phyloP scores from a whole-genome alignment of 139 green algal species.

The Chlamydomonas eustigma region DNA sequence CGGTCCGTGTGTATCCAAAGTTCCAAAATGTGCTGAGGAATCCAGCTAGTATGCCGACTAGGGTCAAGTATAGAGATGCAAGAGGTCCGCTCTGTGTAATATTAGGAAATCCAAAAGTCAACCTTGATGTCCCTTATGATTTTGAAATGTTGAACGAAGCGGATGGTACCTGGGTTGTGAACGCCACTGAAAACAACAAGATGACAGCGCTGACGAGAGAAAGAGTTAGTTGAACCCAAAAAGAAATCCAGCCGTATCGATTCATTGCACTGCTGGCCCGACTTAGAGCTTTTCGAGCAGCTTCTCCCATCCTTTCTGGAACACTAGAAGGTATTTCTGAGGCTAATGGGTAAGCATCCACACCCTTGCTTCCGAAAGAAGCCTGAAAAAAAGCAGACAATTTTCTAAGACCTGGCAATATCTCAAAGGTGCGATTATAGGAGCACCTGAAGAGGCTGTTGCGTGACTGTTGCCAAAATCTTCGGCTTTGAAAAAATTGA shows the following conservation, averaged over 20 bases:
- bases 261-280: conserved; percentile 44
- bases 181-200: conserved; percentile 91
- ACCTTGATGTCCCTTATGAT: neutral
- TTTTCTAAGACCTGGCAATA: no score
- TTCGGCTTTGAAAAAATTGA: no score
- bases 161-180: conserved; percentile 67
- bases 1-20: conserved; percentile 76
- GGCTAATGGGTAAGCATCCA: conserved; percentile 3
- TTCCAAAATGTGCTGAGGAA: conserved; percentile 92
- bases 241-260: conserved; percentile 81
- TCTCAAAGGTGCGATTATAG: no score
- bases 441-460: no score
- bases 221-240: conserved; percentile 93
- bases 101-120: neutral
- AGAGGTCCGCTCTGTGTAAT: conserved; percentile 59
- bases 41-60: conserved; percentile 84
- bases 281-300: conserved; percentile 34
- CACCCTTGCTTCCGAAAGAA: neutral
- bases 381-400: no score
- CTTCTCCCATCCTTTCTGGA: conserved; percentile 47
- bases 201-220: conserved; percentile 84
- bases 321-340: conserved; percentile 23
- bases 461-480: no score
- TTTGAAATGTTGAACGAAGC: neutral
- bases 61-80: conserved; percentile 84